Percentiles rank a stretch among this genome's conserved stretches.
Conservation (phyloP, 306 rosid species). For the Nissolia schottii region DNA sequence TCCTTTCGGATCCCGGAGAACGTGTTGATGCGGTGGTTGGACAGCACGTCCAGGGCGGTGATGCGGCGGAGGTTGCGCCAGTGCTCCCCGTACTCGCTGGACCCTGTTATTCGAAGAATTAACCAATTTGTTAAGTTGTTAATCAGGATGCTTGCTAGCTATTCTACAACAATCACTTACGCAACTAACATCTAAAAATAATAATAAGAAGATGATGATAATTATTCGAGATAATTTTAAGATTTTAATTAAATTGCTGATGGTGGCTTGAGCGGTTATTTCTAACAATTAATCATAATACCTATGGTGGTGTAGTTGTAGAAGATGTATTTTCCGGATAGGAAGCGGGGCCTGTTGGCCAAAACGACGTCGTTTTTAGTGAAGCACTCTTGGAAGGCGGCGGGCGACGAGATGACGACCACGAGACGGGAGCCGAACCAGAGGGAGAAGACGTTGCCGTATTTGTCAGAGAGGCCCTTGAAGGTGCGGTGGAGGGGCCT, state of each 20-base stretch:
- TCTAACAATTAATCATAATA: too few relatives aligned
- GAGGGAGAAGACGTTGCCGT: constrained; percentile 32
- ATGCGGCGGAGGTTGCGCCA: constrained; percentile 74
- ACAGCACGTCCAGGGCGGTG: constrained; percentile 43
- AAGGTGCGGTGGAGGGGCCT: constrained; percentile 36
- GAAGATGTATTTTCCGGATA: constrained; percentile 38
- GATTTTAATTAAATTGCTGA: too few relatives aligned
- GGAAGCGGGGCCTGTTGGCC: constrained; percentile 38
- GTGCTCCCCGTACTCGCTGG: constrained; percentile 45
- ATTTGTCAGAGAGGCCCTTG: constrained; percentile 19
- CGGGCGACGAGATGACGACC: constrained; percentile 35
- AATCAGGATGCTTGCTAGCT: too few relatives aligned
- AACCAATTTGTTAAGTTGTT: too few relatives aligned
- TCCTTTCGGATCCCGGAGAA: constrained; percentile 29
- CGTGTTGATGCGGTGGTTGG: constrained; percentile 33
- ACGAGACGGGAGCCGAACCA: constrained; percentile 32
- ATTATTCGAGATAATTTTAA: too few relatives aligned
- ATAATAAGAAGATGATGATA: too few relatives aligned
- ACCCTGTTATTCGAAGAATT: too few relatives aligned
- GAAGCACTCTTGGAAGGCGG: constrained; percentile 46
- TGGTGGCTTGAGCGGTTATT: too few relatives aligned
- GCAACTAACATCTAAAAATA: too few relatives aligned
- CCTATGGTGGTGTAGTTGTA: constrained; percentile 52
- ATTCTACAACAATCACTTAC: too few relatives aligned
- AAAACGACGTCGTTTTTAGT: constrained; percentile 49